phyloP scores from a whole-genome alignment of 345 rosid species.

The Eucalyptus cladocalyx region DNA sequence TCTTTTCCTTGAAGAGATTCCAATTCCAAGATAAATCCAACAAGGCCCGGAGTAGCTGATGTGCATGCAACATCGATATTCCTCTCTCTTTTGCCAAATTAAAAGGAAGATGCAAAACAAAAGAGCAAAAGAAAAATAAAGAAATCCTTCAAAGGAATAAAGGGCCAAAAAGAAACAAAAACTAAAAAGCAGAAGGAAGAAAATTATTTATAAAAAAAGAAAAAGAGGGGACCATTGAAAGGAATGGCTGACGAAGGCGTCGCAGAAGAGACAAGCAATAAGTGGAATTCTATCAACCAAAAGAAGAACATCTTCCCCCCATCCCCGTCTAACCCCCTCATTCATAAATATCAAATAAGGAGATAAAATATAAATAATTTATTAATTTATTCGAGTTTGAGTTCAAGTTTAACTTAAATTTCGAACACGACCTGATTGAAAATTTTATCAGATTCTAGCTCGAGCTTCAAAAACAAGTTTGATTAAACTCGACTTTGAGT shows the following conservation, averaged over 20 bases:
- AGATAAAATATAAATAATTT: no score
- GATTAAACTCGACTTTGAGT: no score
- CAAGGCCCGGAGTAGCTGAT: background rate
- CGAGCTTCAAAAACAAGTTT: no score
- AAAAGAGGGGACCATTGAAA: background rate
- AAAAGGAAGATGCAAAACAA: background rate
- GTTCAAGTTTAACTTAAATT: no score
- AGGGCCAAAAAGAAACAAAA: background rate
- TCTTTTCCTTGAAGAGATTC: background rate
- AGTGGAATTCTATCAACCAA: constrained; percentile 11
- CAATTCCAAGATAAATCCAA: background rate
- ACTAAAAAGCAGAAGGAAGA: background rate
- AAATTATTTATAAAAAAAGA: background rate
- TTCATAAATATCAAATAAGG: no score
- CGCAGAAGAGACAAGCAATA: constrained; percentile 10
- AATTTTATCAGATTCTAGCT: no score
- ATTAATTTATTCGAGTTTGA: no score
- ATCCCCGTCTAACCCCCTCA: no score
- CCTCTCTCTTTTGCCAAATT: background rate
- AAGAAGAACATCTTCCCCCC: no score
- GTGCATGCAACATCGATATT: background rate
- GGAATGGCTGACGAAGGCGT: background rate
- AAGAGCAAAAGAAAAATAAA: background rate
- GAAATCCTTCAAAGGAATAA: background rate
- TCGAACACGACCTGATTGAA: no score